Evolutionary conservation across 139 green algal genomes (phyloP).

Genomic region (Trebouxia sp.): DNA sequence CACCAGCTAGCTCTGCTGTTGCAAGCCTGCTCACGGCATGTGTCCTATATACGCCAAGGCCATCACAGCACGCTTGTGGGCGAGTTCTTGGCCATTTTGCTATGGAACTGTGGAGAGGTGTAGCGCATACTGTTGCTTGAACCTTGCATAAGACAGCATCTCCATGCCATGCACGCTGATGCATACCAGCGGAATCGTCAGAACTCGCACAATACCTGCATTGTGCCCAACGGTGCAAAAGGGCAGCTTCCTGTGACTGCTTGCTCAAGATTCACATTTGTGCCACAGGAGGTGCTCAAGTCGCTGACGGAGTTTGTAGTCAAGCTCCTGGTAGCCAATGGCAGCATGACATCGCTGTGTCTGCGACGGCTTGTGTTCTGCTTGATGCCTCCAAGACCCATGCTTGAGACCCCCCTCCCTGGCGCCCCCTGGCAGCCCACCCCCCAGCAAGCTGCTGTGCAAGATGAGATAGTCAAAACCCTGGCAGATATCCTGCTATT

Average conservation of each 20-base stretch:
- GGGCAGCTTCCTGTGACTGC: too few species aligned
- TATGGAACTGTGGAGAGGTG: constrained; percentile 4
- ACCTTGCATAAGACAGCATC: too few species aligned
- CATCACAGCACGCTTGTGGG: constrained; percentile 4
- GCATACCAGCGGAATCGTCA: too few species aligned
- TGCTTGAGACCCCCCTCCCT: constrained; percentile 24
- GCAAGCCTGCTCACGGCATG: constrained; percentile 13
- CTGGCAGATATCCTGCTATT: constrained; percentile 64
- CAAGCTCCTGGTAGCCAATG: constrained; percentile 67
- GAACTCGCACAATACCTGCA: too few species aligned
- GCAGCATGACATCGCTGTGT: constrained; percentile 63
- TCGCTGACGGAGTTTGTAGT: constrained; percentile 62
- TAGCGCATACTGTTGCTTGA: background rate
- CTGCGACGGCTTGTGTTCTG: constrained; percentile 52
- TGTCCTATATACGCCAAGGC: background rate
- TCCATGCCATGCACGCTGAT: too few species aligned
- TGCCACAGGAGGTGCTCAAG: constrained; percentile 41
- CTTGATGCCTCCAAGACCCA: constrained; percentile 55
- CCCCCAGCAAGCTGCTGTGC: constrained; percentile 41
- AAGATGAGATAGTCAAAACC: constrained; percentile 52
- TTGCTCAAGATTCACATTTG: too few species aligned
- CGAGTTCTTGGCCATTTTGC: background rate
- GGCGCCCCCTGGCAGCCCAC: constrained; percentile 48
- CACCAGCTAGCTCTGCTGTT: constrained; percentile 3
- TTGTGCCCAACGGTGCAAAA: too few species aligned